Evolutionary conservation across 768 basidiomycete genomes (phyloP).

Genomic region (Fibroporia radiculosa): DNA sequence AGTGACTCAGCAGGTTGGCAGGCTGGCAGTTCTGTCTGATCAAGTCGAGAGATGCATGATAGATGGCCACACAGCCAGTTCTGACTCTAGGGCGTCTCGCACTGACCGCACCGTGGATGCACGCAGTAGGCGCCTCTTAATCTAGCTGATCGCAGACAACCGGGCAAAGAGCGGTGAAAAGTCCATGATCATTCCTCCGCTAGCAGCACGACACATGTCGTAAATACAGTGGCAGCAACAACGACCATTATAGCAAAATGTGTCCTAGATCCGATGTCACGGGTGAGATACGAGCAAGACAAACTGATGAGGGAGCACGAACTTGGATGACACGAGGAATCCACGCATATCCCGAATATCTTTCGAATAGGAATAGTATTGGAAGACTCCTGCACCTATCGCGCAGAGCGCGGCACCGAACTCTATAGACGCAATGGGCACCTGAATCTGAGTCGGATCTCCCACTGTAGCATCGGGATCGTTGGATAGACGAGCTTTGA

Average conservation of each 20-base stretch:
- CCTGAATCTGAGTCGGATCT: slow-evolving; percentile 21
- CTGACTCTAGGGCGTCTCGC: not conserved
- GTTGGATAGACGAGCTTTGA: slow-evolving; percentile 45
- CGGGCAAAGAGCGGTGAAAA: too few species aligned
- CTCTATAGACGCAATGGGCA: slow-evolving; percentile 48
- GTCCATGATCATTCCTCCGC: slow-evolving; percentile 1
- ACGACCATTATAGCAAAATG: slow-evolving; percentile 21
- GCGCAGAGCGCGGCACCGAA: slow-evolving; percentile 45
- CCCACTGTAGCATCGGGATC: slow-evolving; percentile 15
- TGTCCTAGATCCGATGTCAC: slow-evolving; percentile 11
- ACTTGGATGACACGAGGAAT: slow-evolving; percentile 54
- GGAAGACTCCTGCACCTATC: slow-evolving; percentile 54
- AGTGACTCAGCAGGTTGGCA: too few species aligned
- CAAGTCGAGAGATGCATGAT: not conserved
- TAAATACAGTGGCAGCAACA: slow-evolving; percentile 20
- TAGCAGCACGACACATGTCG: slow-evolving; percentile 13
- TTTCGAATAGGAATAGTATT: slow-evolving; percentile 51
- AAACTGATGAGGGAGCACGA: slow-evolving; percentile 19
- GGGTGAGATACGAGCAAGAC: slow-evolving; percentile 3
- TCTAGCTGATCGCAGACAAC: too few species aligned
- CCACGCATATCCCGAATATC: slow-evolving; percentile 52
- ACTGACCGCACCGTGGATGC: too few species aligned
- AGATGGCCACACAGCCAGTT: not conserved
- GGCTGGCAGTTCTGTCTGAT: not conserved
- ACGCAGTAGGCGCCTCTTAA: too few species aligned